A percentile compares a stretch with the other conserved stretches of the same genome.
phyloP scores from a whole-genome alignment of 805 yeast species.

The Isabelozyma heimii region DNA sequence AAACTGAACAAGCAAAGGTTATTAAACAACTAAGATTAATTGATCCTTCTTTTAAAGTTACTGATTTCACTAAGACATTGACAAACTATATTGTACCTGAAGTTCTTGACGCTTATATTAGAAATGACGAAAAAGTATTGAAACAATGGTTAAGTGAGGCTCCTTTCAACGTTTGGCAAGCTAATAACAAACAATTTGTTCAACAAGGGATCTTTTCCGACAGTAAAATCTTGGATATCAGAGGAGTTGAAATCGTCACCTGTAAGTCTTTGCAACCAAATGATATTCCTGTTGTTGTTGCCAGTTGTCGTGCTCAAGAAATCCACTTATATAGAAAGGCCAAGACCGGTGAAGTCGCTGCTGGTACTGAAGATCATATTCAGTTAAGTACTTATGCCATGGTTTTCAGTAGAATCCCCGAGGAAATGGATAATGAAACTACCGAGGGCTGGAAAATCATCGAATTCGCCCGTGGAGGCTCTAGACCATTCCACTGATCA shows the following conservation, averaged over 20 bases:
- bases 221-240: conserved; percentile 85
- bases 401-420: conserved; percentile 92
- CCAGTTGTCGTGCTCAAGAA: conserved; percentile 96
- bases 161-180: conserved; percentile 90
- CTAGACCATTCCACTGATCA: conserved; percentile 65
- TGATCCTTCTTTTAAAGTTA: conserved; percentile 85
- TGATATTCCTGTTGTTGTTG: conserved; percentile 87
- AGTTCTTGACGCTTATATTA: conserved; percentile 89
- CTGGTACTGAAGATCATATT: conserved; percentile 93
- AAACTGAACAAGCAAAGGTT: conserved; percentile 95
- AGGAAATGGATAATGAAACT: conserved; percentile 81
- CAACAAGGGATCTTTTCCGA: conserved; percentile 92
- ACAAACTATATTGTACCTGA: conserved; percentile 95
- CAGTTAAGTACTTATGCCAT: conserved; percentile 91
- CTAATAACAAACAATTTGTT: conserved; percentile 86
- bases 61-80: conserved; percentile 74
- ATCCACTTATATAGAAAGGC: conserved; percentile 83
- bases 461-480: conserved; percentile 92
- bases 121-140: conserved; percentile 80
- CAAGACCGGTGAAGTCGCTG: conserved; percentile 91
- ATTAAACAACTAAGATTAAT: conserved; percentile 77
- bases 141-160: conserved; percentile 96
- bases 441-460: conserved; percentile 97
- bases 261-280: conserved; percentile 87
- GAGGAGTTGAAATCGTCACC: conserved; percentile 90